Percentiles rank a stretch among this genome's conserved stretches.
Conservation (phyloP, 345 rosid genomes). For the Murraya koenigii region DNA sequence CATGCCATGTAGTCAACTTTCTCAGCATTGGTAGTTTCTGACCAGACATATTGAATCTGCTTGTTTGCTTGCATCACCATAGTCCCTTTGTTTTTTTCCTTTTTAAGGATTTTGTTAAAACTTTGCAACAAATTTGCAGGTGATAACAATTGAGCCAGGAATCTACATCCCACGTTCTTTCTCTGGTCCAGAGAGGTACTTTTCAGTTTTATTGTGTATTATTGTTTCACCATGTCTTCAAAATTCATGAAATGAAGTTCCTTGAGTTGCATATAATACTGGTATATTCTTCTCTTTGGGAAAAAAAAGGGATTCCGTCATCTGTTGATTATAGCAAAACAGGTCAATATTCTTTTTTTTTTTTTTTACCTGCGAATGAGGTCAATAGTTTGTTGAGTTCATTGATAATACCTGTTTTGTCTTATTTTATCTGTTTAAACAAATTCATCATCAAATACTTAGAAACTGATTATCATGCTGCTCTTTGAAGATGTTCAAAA, state of each 20-base stretch:
- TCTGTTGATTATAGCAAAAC: not conserved
- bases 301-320: not conserved
- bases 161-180: conserved; percentile 70
- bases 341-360: not conserved
- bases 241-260: not conserved
- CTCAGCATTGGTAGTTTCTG: not conserved
- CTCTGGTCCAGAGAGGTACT: conserved; percentile 68
- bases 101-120: not conserved
- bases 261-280: not conserved
- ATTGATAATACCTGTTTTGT: not conserved
- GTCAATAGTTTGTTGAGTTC: not conserved
- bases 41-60: not conserved
- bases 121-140: conserved; percentile 46
- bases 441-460: not conserved
- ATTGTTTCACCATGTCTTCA: not conserved
- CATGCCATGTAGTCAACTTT: not conserved
- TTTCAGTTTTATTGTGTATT: not conserved
- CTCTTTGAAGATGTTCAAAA: not conserved
- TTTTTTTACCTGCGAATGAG: no score
- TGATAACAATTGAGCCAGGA: conserved; percentile 96
- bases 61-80: conserved; percentile 6
- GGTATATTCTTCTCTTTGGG: not conserved
- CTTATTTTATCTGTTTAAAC: not conserved
- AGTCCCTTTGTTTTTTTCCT: not conserved
- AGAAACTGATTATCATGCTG: not conserved